Percentiles rank a stretch among this genome's conserved stretches.
Evolutionary conservation across 1,284 basidiomycete genomes (phyloP).

Genomic region (Calocybe gambosa): DNA sequence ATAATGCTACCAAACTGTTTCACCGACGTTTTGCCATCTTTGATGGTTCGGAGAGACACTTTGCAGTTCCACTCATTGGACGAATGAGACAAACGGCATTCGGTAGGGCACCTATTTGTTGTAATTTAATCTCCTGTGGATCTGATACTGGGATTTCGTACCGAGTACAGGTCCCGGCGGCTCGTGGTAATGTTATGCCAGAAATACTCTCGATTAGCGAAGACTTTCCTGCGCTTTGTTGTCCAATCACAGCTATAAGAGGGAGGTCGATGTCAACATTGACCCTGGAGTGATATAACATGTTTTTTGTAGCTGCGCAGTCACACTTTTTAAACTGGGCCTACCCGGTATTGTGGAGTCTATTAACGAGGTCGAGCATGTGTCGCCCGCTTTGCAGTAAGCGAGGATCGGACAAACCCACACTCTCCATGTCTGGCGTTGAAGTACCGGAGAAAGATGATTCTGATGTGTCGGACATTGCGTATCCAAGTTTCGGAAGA

Average conservation of each 20-base stretch:
- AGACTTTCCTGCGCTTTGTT: slow-evolving; percentile 67
- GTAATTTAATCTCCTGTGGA: neutral
- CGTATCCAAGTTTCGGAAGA: no score
- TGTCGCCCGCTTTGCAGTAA: slow-evolving; percentile 16
- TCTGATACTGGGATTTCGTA: slow-evolving; percentile 17
- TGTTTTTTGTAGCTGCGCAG: slow-evolving; percentile 1
- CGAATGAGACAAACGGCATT: slow-evolving; percentile 52
- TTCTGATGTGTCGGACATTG: neutral
- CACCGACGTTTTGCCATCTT: slow-evolving; percentile 34
- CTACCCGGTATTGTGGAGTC: slow-evolving; percentile 21
- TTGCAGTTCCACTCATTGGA: slow-evolving; percentile 50
- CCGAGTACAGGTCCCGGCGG: slow-evolving; percentile 59
- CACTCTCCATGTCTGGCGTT: slow-evolving; percentile 12
- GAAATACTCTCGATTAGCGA: slow-evolving; percentile 72
- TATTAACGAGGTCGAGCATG: slow-evolving; percentile 24
- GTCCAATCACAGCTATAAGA: slow-evolving; percentile 63
- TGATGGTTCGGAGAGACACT: slow-evolving; percentile 50
- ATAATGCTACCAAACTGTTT: slow-evolving; percentile 51
- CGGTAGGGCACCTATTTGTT: slow-evolving; percentile 57
- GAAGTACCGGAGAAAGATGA: neutral
- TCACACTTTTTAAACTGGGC: no score
- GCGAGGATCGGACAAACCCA: slow-evolving; percentile 22
- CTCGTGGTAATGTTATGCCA: slow-evolving; percentile 66
- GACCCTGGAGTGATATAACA: slow-evolving; percentile 32
- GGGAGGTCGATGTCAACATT: slow-evolving; percentile 65